These are phyloP conservation scores for Allomyces macrogynus DNA, from an alignment of 192 early-diverging fungal genomes.

Conservation along the genomic window DNA sequence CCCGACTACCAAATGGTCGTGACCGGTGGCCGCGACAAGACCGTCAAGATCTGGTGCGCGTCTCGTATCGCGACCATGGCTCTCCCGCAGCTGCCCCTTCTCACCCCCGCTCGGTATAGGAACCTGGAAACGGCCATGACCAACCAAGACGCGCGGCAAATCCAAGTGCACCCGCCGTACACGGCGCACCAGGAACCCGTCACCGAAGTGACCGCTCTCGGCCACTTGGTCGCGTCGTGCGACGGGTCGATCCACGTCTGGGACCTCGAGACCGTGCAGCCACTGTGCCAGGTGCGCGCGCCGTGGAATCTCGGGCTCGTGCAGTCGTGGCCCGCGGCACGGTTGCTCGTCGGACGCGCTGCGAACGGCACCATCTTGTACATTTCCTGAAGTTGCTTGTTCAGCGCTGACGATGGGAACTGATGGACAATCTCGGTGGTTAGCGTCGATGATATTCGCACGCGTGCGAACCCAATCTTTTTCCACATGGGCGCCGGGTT, in stretches of 20 bases:
- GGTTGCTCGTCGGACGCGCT: neutral
- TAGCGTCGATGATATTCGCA: neutral
- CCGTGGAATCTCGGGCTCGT: neutral
- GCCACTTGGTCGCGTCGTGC: neutral
- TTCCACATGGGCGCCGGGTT: neutral
- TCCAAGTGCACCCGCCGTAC: neutral
- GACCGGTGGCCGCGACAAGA: neutral
- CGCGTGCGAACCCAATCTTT: neutral
- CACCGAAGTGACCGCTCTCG: neutral
- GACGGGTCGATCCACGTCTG: neutral
- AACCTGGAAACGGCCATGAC: neutral
- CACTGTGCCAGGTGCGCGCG: neutral
- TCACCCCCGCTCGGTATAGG: neutral
- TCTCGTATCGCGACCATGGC: neutral
- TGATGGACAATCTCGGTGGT: neutral
- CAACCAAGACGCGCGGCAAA: no score
- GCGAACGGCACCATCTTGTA: neutral
- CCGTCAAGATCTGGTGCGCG: neutral
- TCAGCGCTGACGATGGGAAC: neutral
- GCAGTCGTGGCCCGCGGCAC: neutral
- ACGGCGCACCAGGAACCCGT: neutral
- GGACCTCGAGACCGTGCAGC: neutral
- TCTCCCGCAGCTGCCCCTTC: neutral
- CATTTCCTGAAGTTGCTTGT: neutral
- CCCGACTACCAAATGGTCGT: neutral